A percentile compares a stretch with the other conserved stretches of the same genome.
Conservation (phyloP, 495 filamentous ascomycete species). For the Lepraria neglecta region DNA sequence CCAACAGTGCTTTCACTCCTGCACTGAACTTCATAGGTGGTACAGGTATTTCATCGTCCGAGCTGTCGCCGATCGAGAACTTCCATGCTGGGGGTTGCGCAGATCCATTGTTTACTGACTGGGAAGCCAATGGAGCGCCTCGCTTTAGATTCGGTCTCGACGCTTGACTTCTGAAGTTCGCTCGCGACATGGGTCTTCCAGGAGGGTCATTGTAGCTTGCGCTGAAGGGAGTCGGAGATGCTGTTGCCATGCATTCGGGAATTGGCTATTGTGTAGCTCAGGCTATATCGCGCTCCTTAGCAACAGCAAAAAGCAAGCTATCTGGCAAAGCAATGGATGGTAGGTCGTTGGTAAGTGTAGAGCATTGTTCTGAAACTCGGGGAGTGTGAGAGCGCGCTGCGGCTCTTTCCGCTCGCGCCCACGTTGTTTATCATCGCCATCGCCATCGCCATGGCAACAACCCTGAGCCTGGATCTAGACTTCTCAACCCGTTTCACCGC, state of each 20-base stretch:
- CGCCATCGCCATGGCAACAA: slow-evolving; percentile 5
- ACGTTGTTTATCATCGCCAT: slow-evolving; percentile 3
- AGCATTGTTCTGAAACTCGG: neutral
- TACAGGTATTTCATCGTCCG: slow-evolving; percentile 63
- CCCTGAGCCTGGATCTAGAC: neutral
- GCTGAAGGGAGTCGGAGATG: slow-evolving; percentile 26
- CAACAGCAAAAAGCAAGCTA: no score
- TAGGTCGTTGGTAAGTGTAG: neutral
- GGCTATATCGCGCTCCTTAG: neutral
- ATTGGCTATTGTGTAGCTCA: neutral
- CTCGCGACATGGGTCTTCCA: slow-evolving; percentile 19
- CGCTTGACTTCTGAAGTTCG: slow-evolving; percentile 10
- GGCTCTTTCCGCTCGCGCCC: slow-evolving; percentile 7
- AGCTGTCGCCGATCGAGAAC: slow-evolving; percentile 55
- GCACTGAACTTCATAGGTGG: slow-evolving; percentile 71
- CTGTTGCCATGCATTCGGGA: slow-evolving; percentile 14
- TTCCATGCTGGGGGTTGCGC: slow-evolving; percentile 22
- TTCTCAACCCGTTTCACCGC: neutral
- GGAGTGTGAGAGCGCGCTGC: slow-evolving; percentile 2
- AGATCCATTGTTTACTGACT: slow-evolving; percentile 17
- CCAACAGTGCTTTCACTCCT: slow-evolving; percentile 67
- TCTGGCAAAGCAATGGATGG: neutral
- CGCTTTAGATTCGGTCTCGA: slow-evolving; percentile 27
- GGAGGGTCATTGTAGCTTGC: slow-evolving; percentile 20
- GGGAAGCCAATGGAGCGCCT: slow-evolving; percentile 18